phyloP scores from a whole-genome alignment of 2,329 filamentous ascomycete species.

The Fusarium sp. region DNA sequence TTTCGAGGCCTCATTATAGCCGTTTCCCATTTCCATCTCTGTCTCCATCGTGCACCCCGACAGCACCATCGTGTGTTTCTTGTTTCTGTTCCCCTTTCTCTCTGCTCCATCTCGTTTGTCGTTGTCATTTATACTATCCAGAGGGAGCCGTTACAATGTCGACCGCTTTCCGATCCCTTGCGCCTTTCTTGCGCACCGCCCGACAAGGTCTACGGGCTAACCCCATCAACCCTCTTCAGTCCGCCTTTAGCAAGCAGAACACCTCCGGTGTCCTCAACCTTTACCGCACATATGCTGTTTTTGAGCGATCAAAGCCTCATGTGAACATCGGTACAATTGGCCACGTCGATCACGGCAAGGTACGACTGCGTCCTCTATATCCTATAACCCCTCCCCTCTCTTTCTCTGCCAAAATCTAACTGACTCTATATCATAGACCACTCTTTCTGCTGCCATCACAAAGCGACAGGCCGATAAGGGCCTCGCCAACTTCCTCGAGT shows the following conservation, averaged over 20 bases:
- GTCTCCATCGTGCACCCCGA: conserved; percentile 4
- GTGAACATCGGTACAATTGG: conserved; percentile 99
- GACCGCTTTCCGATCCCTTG: conserved; percentile 78
- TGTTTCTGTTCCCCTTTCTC: conserved; percentile 13
- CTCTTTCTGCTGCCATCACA: conserved; percentile 97
- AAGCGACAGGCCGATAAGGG: conserved; percentile 98
- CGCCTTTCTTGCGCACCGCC: conserved; percentile 84
- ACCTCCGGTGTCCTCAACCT: conserved; percentile 72
- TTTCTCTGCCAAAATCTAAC: conserved; percentile 12
- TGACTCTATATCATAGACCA: conserved; percentile 71
- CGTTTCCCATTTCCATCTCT: conserved; percentile 24
- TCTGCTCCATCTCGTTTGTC: conserved; percentile 36
- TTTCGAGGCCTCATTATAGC: conserved; percentile 46
- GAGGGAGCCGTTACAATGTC: conserved; percentile 69
- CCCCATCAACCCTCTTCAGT: conserved; percentile 80
- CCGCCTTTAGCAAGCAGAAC: conserved; percentile 70
- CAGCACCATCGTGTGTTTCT: conserved; percentile 37
- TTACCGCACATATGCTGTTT: conserved; percentile 73
- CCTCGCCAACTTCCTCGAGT: conserved; percentile 92
- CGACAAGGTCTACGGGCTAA: conserved; percentile 76
- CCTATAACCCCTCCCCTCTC: background rate
- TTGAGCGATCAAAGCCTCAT: conserved; percentile 93
- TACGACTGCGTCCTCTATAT: conserved; percentile 51
- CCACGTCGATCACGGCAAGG: conserved; percentile 99
- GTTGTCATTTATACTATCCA: conserved; percentile 40